phyloP scores from a whole-genome alignment of 371 early-diverging fungal genomes.

The Lichtheimia ornata region DNA sequence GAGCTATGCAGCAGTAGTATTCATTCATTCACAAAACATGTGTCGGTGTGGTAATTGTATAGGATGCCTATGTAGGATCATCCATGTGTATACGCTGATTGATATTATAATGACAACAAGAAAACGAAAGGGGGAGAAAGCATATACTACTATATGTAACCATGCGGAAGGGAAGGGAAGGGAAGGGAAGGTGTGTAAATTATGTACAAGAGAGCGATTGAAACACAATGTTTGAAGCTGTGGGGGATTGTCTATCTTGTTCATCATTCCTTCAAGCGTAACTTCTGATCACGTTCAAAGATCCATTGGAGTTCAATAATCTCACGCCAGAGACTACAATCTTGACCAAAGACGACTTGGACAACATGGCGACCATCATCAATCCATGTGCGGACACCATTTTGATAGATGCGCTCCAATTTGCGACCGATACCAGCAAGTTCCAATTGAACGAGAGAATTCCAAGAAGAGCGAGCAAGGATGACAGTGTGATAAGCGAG shows the following conservation, averaged over 20 bases:
- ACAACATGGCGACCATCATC: constrained; percentile 33
- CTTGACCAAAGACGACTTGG: constrained; percentile 35
- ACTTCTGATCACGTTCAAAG: constrained; percentile 46
- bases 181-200: not conserved
- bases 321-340: constrained; percentile 42
- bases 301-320: constrained; percentile 52
- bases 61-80: too few relatives aligned
- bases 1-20: too few relatives aligned
- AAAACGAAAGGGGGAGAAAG: too few relatives aligned
- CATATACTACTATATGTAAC: too few relatives aligned
- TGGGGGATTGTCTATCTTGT: not conserved
- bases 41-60: too few relatives aligned
- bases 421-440: constrained; percentile 42
- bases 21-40: too few relatives aligned
- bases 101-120: too few relatives aligned
- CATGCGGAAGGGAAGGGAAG: not conserved
- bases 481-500: constrained; percentile 64
- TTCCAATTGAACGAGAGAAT: constrained; percentile 51
- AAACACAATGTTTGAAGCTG: not conserved
- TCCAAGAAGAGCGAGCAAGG: constrained; percentile 71
- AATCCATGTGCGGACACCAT: constrained; percentile 46
- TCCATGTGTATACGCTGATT: too few relatives aligned
- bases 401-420: constrained; percentile 40
- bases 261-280: constrained; percentile 14
- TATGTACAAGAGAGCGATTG: constrained; percentile 5